Evolutionary conservation across 2,329 filamentous ascomycete species (phyloP).

Genomic region (Trichoderma sp.): DNA sequence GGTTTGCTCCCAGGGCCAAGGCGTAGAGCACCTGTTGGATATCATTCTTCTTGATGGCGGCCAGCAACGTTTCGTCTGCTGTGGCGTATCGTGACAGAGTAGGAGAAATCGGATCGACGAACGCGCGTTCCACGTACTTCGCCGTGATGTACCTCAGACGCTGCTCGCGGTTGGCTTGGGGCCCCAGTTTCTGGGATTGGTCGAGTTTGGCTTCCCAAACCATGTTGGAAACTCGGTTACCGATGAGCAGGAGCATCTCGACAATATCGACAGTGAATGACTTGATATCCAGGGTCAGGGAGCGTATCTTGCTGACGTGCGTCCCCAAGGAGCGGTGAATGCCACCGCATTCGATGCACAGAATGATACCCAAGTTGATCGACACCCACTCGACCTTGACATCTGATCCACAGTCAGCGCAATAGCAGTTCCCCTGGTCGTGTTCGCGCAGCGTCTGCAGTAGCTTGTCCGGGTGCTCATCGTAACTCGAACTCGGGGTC

Average conservation of each 20-base stretch:
- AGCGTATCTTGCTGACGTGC: constrained; percentile 96
- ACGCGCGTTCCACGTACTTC: constrained; percentile 87
- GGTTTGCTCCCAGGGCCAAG: constrained; percentile 81
- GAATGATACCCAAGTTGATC: constrained; percentile 92
- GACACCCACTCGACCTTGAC: constrained; percentile 98
- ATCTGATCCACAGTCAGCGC: constrained; percentile 89
- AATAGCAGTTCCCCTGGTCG: constrained; percentile 90
- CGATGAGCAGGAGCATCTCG: constrained; percentile 86
- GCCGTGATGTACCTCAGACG: constrained; percentile 91
- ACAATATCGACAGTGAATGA: constrained; percentile 98
- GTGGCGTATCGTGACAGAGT: constrained; percentile 75
- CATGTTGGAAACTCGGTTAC: constrained; percentile 94
- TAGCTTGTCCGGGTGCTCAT: constrained; percentile 82
- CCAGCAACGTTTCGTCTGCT: constrained; percentile 84
- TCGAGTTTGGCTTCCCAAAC: constrained; percentile 91
- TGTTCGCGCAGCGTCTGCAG: constrained; percentile 85
- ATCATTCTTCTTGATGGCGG: constrained; percentile 94
- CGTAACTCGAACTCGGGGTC: constrained; percentile 69
- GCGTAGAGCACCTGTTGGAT: constrained; percentile 92
- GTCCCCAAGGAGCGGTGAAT: constrained; percentile 96
- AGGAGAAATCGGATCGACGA: constrained; percentile 75
- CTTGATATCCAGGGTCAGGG: constrained; percentile 89
- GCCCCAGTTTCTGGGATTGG: constrained; percentile 68
- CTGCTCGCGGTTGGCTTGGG: constrained; percentile 83
- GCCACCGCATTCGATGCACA: constrained; percentile 97